Percentiles rank a stretch among this genome's conserved stretches.
These are phyloP conservation scores for Lipomyces lipofer DNA, from an alignment of 805 yeast species.

Conservation along the genomic window DNA sequence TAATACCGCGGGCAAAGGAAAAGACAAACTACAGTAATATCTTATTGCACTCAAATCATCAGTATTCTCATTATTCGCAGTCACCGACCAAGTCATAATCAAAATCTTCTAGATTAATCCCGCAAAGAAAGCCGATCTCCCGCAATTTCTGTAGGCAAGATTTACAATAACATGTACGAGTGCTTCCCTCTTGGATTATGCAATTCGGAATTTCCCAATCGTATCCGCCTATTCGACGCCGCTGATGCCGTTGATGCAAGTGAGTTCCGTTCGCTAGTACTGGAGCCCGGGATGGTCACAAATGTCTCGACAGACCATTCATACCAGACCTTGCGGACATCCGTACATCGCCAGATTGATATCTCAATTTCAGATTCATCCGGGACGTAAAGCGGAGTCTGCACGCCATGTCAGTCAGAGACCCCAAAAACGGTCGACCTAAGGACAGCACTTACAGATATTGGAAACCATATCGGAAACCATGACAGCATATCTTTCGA, in stretches of 20 bases:
- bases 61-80: too few species aligned
- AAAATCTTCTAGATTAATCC: too few species aligned
- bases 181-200: constrained; percentile 38
- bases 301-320: constrained; percentile 64
- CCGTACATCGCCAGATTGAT: constrained; percentile 50
- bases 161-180: constrained; percentile 33
- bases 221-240: constrained; percentile 30
- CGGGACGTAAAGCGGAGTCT: constrained; percentile 41
- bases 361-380: constrained; percentile 59
- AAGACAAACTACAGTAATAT: too few species aligned
- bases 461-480: constrained; percentile 69
- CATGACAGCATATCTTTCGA: constrained; percentile 58
- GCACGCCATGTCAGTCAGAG: neutral
- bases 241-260: constrained; percentile 18
- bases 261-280: constrained; percentile 14
- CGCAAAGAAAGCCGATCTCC: neutral
- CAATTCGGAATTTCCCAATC: constrained; percentile 34
- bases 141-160: neutral
- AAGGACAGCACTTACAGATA: constrained; percentile 36
- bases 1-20: too few species aligned
- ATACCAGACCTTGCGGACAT: constrained; percentile 57
- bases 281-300: constrained; percentile 37
- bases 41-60: too few species aligned
- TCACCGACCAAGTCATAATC: too few species aligned
- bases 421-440: too few species aligned